Percentiles rank a stretch among this genome's conserved stretches.
Conservation (phyloP, 257 asterid genomes). For the Linderniella brevidens region DNA sequence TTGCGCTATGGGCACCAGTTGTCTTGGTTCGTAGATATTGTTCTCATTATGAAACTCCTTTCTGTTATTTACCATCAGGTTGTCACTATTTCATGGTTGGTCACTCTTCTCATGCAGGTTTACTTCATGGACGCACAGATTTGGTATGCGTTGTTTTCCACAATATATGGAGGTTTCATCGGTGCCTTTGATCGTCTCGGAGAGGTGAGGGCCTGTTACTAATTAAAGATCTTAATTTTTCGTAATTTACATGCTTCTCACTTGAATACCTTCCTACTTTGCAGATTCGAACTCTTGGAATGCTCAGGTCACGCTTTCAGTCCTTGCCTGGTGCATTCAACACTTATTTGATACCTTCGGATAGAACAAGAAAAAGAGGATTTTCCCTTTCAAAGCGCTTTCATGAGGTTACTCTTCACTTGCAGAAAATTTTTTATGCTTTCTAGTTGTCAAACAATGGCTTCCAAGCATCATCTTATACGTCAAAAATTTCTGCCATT, state of each 20-base stretch:
- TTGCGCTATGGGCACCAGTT: conserved; percentile 76
- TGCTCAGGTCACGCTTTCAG: conserved; percentile 90
- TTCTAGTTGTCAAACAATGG: neutral
- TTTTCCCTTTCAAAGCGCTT: conserved; percentile 53
- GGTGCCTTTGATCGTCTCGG: conserved; percentile 98
- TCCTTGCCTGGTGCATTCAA: conserved; percentile 96
- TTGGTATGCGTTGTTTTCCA: conserved; percentile 84
- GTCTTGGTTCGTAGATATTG: conserved; percentile 27
- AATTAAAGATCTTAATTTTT: neutral
- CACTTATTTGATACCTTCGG: conserved; percentile 67
- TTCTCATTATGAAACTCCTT: neutral
- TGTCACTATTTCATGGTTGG: neutral
- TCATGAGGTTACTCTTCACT: conserved; percentile 37
- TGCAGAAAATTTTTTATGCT: neutral
- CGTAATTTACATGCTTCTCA: neutral
- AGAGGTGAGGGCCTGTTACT: conserved; percentile 36
- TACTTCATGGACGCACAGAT: conserved; percentile 95
- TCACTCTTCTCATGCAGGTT: conserved; percentile 38
- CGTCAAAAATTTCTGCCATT: conserved; percentile 8
- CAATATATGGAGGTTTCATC: conserved; percentile 74
- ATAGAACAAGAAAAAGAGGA: conserved; percentile 47
- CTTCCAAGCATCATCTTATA: conserved; percentile 6
- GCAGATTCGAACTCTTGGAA: conserved; percentile 90
- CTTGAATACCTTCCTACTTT: neutral
- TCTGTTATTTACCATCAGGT: neutral